Conservation (phyloP, 108 stramenopile genomes). For the Cylindrotheca fusiformis region DNA sequence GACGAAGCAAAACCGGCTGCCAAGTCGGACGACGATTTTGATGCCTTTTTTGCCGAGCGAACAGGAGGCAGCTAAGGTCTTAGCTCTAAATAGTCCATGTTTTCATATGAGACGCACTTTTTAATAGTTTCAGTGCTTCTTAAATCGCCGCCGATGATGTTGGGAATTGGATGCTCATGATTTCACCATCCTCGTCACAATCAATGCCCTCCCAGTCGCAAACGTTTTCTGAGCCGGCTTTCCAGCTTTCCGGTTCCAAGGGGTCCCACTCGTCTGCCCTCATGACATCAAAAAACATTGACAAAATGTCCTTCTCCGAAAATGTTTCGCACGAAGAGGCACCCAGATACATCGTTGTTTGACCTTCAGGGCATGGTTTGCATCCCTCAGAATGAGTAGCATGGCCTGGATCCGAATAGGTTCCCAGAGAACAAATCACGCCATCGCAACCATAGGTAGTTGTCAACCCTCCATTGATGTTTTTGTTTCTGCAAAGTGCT, state of each 20-base stretch:
- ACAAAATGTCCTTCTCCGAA: conserved; percentile 41
- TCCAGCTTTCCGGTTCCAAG: conserved; percentile 35
- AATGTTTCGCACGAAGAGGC: conserved; percentile 26
- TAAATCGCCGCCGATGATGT: neutral
- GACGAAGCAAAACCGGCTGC: conserved; percentile 5
- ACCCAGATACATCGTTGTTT: conserved; percentile 51
- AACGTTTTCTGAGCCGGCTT: conserved; percentile 12
- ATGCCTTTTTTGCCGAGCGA: conserved; percentile 48
- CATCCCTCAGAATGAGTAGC: conserved; percentile 44
- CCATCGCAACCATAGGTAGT: conserved; percentile 54
- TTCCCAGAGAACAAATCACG: conserved; percentile 57
- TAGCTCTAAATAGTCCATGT: neutral
- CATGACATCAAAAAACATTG: conserved; percentile 60
- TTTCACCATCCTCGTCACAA: conserved; percentile 41
- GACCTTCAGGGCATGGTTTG: conserved; percentile 44
- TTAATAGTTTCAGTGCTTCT: neutral
- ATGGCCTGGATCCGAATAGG: conserved; percentile 46
- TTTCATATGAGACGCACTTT: neutral
- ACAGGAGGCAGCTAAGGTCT: conserved; percentile 1
- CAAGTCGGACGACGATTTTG: conserved; percentile 36
- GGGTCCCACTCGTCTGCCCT: conserved; percentile 24
- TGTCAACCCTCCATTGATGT: conserved; percentile 50
- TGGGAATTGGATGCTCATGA: conserved; percentile 36
- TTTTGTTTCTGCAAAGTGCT: conserved; percentile 38
- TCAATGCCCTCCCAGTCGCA: conserved; percentile 54